Conservation (phyloP, 2,329 filamentous ascomycete genomes). For the Diaporthe citri region DNA sequence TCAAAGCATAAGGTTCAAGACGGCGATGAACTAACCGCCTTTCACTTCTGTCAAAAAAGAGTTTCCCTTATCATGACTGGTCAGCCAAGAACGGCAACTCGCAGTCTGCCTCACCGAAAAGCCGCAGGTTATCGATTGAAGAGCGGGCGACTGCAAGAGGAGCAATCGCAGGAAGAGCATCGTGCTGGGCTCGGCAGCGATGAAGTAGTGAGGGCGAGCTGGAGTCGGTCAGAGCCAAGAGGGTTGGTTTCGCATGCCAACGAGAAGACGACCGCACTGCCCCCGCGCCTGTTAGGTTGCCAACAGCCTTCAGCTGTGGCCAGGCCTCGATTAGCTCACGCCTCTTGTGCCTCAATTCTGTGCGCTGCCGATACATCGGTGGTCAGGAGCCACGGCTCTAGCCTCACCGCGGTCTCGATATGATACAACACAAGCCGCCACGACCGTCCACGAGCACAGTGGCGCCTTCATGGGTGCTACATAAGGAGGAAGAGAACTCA, state of each 20-base stretch:
- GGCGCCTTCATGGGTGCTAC: no score
- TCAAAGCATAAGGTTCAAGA: background rate
- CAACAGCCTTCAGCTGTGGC: background rate
- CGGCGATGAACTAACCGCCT: background rate
- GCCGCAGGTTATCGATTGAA: no score
- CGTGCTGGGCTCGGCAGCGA: background rate
- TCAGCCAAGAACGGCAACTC: background rate
- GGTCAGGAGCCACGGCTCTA: no score
- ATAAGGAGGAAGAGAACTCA: background rate
- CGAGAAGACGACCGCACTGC: background rate
- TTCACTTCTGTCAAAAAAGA: background rate
- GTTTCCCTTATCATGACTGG: background rate
- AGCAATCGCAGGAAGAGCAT: background rate
- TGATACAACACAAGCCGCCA: background rate
- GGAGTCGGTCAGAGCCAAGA: background rate
- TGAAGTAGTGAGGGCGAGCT: background rate
- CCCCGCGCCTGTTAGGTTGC: background rate
- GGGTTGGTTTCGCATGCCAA: background rate
- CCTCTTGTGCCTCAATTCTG: background rate
- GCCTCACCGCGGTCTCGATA: background rate
- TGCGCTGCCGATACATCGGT: background rate
- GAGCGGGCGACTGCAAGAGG: background rate
- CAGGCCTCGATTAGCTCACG: no score
- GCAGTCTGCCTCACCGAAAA: background rate
- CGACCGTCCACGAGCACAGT: background rate